phyloP scores from a whole-genome alignment of 306 rosid species.

The Psophocarpus tetragonolobus region DNA sequence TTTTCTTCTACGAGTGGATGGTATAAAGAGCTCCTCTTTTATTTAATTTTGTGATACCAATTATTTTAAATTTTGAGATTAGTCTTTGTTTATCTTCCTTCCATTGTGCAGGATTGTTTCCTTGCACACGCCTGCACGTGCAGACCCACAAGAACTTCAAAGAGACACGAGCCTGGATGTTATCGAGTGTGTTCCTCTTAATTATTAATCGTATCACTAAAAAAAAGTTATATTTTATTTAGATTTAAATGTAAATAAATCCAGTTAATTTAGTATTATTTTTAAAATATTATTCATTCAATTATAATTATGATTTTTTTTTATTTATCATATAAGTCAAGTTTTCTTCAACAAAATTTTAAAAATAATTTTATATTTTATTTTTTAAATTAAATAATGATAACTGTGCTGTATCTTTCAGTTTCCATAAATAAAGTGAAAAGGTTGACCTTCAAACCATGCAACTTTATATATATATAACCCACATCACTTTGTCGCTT shows the following conservation, averaged over 20 bases:
- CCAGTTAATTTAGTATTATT: no score
- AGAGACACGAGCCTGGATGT: neutral
- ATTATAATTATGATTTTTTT: no score
- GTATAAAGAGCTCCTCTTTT: neutral
- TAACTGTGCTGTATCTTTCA: neutral
- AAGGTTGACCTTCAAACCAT: conserved; percentile 1
- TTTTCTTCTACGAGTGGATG: neutral
- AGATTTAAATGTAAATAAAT: no score
- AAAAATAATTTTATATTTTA: no score
- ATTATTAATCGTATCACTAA: neutral
- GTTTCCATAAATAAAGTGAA: neutral
- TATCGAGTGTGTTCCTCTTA: neutral
- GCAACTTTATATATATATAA: neutral
- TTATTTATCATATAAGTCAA: no score
- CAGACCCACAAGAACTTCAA: neutral
- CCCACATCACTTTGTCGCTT: neutral
- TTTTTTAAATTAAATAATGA: no score
- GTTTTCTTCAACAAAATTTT: no score
- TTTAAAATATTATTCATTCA: no score
- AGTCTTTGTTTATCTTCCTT: neutral
- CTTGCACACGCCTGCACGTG: neutral
- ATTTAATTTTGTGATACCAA: neutral
- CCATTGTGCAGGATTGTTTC: neutral
- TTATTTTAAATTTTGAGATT: neutral
- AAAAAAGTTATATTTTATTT: no score